Evolutionary conservation across 352 stramenopile genomes (phyloP).

Genomic region (Pythium utonaiense): DNA sequence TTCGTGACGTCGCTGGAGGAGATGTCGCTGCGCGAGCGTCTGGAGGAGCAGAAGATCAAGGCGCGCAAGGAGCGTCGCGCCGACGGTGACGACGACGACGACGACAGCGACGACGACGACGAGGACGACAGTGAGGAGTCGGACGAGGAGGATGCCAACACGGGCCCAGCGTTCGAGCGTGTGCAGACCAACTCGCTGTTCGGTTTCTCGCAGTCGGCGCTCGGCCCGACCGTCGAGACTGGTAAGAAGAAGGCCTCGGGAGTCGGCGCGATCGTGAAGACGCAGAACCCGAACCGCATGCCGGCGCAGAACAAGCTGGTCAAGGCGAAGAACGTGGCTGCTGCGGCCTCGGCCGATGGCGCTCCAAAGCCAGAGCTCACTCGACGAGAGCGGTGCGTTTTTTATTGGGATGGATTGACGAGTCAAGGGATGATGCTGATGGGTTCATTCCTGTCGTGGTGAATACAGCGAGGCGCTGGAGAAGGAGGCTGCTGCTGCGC

Average conservation of each 20-base stretch:
- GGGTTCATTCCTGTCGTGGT: background rate
- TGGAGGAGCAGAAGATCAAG: slow-evolving; percentile 68
- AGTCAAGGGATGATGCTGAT: background rate
- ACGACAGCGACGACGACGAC: slow-evolving; percentile 42
- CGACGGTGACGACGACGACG: slow-evolving; percentile 32
- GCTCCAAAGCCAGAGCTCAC: slow-evolving; percentile 68
- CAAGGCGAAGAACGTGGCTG: slow-evolving; percentile 83
- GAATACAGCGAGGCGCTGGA: slow-evolving; percentile 67
- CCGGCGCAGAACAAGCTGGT: slow-evolving; percentile 77
- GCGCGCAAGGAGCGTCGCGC: slow-evolving; percentile 69
- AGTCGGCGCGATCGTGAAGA: slow-evolving; percentile 66
- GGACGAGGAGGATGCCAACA: slow-evolving; percentile 33
- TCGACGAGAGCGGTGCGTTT: slow-evolving; percentile 63
- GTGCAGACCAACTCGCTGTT: slow-evolving; percentile 76
- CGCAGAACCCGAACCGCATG: slow-evolving; percentile 79
- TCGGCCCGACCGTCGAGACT: slow-evolving; percentile 53
- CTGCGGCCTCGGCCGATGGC: slow-evolving; percentile 32
- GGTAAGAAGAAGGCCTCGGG: slow-evolving; percentile 71
- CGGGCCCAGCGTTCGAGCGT: slow-evolving; percentile 64
- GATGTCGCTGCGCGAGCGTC: slow-evolving; percentile 65
- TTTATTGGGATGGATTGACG: background rate
- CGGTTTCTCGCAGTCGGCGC: slow-evolving; percentile 55
- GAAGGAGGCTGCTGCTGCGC: slow-evolving; percentile 66
- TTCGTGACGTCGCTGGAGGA: slow-evolving; percentile 86
- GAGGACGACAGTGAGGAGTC: slow-evolving; percentile 47